Base-by-base conservation (phyloP, 108 stramenopile genomes). In the Craspedostauros australis region DNA sequence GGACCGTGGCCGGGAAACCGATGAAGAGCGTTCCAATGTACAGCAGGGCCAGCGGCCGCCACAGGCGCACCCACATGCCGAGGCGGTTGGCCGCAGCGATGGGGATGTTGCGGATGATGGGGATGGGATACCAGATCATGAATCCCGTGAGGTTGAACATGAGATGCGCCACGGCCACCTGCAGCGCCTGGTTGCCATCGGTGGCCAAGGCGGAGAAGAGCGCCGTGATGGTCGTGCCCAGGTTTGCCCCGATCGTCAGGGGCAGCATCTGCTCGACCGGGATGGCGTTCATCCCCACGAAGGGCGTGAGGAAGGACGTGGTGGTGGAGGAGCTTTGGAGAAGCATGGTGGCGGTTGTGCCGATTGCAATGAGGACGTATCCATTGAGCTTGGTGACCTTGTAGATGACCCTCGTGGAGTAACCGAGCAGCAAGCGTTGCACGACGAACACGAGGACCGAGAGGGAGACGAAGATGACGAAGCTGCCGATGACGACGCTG, bases 81-180 rank as follows among this genome's bases (percentile, higher is more conserved):
- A 81, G 58, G 5, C 41, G 43, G 14, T 68, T 41, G 14, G 77
- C 79, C 39, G 56, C 53, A 32, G 36, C 46, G 15, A 85, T 51
- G 8, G 83, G 79, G 41, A 85, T 37, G 19, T 30, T 36, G 20
- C 83, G 61, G 66, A 80, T 78, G 46, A 54, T 48, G 5, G 83
- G 79, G 30, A 85, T 33, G 9, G 83, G 83, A 53, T 80, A 85
- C 74, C 77, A 85, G 21, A 85, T 82, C 19, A 80, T 37, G 39
- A 85, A 73, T 27, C 83, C 83, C 12, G 63, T 50, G 25, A 85
- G 48, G 68, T 85, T 85, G 66, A 85, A 85, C 49, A 85, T 66
- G 33, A 81, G 59, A 42, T 85, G 83, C 20, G 54, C 65, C 2
- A 80, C 56, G 12, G 79, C 83, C 19, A 80, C 72, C 64, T 85